Evolutionary conservation across 139 green algal genomes (phyloP).

Genomic region (Auxenochlorella pyrenoidosa): DNA sequence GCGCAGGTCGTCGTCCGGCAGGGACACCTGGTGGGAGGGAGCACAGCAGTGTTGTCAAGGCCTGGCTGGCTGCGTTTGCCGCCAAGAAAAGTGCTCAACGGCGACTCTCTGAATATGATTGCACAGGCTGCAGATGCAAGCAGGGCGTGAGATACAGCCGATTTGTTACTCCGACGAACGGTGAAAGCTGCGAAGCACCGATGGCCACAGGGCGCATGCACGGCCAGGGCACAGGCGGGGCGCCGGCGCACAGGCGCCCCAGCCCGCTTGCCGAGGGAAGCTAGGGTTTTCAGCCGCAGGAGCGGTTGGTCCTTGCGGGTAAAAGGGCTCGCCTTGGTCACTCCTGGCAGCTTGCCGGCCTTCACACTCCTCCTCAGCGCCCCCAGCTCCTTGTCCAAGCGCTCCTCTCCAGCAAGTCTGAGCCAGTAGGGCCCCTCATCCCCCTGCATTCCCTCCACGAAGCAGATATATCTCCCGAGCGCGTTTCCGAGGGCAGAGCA

Average conservation of each 20-base stretch:
- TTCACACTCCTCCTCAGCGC: neutral
- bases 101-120: too few relatives aligned
- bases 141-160: neutral
- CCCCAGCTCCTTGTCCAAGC: neutral
- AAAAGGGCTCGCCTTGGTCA: neutral
- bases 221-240: too few relatives aligned
- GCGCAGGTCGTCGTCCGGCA: neutral
- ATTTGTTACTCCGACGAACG: too few relatives aligned
- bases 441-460: neutral
- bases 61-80: too few relatives aligned
- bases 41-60: too few relatives aligned
- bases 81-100: too few relatives aligned
- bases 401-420: neutral
- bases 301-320: neutral
- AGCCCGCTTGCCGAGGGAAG: too few relatives aligned
- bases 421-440: neutral
- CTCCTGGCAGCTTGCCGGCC: neutral
- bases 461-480: too few relatives aligned
- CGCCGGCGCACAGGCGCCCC: too few relatives aligned
- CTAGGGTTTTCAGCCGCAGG: neutral
- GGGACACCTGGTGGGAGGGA: neutral
- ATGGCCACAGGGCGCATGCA: too few relatives aligned
- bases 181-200: too few relatives aligned
- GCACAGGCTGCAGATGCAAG: neutral
- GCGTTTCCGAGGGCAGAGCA: too few relatives aligned